Evolutionary conservation across 225 moss, liverwort and hornwort genomes (phyloP).

Genomic region (Pseudisothecium myosuroides): DNA sequence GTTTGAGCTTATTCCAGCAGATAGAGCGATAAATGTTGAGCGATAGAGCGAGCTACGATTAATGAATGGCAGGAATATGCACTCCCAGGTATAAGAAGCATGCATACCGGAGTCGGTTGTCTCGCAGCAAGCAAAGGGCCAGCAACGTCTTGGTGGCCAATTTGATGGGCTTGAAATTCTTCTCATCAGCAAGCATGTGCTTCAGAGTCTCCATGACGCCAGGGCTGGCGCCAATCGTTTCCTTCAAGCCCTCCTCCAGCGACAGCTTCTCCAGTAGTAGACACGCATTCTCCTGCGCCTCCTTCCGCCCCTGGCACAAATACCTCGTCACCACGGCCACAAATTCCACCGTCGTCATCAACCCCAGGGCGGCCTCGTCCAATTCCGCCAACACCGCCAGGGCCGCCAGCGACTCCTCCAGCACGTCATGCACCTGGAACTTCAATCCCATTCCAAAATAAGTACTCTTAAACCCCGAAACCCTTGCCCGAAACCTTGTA

Average conservation of each 20-base stretch:
- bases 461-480: not conserved
- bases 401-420: slow-evolving; percentile 6
- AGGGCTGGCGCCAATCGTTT: slow-evolving; percentile 6
- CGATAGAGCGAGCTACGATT: not conserved
- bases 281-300: slow-evolving; percentile 10
- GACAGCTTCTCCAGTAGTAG: slow-evolving; percentile 27
- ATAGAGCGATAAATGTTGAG: not conserved
- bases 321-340: slow-evolving; percentile 12
- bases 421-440: not conserved
- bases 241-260: slow-evolving; percentile 23
- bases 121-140: slow-evolving; percentile 21
- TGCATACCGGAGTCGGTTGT: slow-evolving; percentile 16
- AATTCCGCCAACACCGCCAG: slow-evolving; percentile 12
- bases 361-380: not conserved
- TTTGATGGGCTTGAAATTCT: slow-evolving; percentile 16
- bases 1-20: not conserved
- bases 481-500: not conserved
- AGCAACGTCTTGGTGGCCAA: slow-evolving; percentile 24
- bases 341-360: slow-evolving; percentile 18
- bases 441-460: not conserved
- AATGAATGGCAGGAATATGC: not conserved
- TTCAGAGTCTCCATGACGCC: slow-evolving; percentile 11
- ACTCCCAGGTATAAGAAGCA: not conserved
- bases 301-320: slow-evolving; percentile 14
- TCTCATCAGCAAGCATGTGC: slow-evolving; percentile 10